Conservation (phyloP, 257 asterid species). For the Petunia axillaris region DNA sequence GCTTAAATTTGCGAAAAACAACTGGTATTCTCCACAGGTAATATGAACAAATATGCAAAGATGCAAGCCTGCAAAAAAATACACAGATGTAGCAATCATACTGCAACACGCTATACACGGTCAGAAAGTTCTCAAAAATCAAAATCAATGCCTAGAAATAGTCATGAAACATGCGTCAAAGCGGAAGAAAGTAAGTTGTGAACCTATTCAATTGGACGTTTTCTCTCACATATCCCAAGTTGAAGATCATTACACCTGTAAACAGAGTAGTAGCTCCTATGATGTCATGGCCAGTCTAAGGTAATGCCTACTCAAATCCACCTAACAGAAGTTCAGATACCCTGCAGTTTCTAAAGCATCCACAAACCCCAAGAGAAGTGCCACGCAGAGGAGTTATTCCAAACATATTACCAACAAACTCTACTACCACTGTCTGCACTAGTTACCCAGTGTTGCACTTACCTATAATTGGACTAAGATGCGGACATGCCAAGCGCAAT, state of each 20-base stretch:
- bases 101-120: neutral
- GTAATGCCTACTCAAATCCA: neutral
- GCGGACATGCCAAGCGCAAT: slow-evolving; percentile 12
- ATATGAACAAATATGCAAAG: neutral
- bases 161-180: slow-evolving; percentile 1
- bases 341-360: too few relatives aligned
- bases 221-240: neutral
- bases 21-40: neutral
- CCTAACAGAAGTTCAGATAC: too few relatives aligned
- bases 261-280: neutral
- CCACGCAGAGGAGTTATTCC: neutral
- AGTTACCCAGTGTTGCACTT: neutral
- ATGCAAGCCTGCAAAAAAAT: slow-evolving; percentile 22
- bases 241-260: neutral
- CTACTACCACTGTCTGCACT: neutral
- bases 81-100: neutral
- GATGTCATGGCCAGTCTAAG: neutral
- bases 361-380: slow-evolving; percentile 4
- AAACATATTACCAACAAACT: slow-evolving; percentile 16
- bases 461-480: neutral
- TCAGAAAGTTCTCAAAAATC: neutral
- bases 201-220: neutral
- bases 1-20: slow-evolving; percentile 13
- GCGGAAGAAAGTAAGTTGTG: neutral
- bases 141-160: neutral